Evolutionary conservation across 257 asterid species (phyloP), one percentile per base, ranked within the genome.

Genomic region (Leptodermis oblonga): DNA sequence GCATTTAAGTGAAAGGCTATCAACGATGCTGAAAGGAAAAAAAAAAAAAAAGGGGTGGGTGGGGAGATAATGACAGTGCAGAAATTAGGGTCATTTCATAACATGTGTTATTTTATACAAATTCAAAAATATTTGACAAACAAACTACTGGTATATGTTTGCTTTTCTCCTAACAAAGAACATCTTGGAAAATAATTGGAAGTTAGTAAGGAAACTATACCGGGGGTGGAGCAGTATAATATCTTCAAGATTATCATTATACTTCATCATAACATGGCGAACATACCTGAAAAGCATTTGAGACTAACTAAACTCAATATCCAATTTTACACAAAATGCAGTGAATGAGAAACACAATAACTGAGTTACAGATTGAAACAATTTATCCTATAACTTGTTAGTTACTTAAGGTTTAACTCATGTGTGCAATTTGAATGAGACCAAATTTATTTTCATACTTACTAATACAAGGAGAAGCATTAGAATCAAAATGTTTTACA

Each of bases 231-330:
- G 84, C 81, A 65, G 80, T 75, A 56, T 82, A 69, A 77, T 76
- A 62, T 86, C 88, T 76, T 86, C 87, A 58, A 83, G 69, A 60
- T 72, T 71, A 33, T 79, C 88, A 70, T 77, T 73, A 66, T 53
- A 74, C 81, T 84, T 94, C 67, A 95, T 89, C 99, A 94, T 86
- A 76, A 87, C 96, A 78, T 89, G 73, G 66, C 93, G 96, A 70
- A 90, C 96, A 82, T 88, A 93, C 72, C 99, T 93, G 87, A 76
- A 74, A 60, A 68, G 67, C 28, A 31, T 18, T 64, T 20, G 30
- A 65, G 45, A 6, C 69, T 42, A 13, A 43, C n/a, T 26, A 26
- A 46, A 26, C 59, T 2, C 28, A 64, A 23, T 41, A 30, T 41
- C 68, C 53, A 22, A 12, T 4, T 42, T 48, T 43, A 30, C 7